Evolutionary conservation across 495 filamentous ascomycete species (phyloP), one percentile per base, ranked within the genome.

Genomic region (Aspergillus ostianus): DNA sequence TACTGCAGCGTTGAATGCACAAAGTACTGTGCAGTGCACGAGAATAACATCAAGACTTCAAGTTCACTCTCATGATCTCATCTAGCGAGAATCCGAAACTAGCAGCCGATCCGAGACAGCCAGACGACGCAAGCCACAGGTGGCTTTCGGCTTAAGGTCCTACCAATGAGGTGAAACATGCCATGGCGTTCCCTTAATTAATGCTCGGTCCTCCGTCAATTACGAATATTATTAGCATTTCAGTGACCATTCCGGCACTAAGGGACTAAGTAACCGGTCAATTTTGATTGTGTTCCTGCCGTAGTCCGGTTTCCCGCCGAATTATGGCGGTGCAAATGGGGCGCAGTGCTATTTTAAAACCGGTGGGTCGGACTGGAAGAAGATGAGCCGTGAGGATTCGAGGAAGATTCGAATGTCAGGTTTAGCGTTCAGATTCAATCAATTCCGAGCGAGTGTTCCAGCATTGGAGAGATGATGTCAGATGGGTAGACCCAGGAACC

Each of bases 251-350:
- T 19, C 2, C 4, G 23, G 23, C 23, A 26, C 23, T 26, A 26
- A 26, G 23, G 23, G 2, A 26, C 23, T 26, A 26, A 26, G 23
- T 54, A n/a, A 20, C 17, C 27, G 7, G 30, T 19, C 13, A 46
- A 47, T 45, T 23, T 26, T 30, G 32, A 17, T 46, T 46, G 20
- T 21, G 20, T 17, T 4, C n/a, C 29, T 23, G 20, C 18, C 30
- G 32, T 46, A 46, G 19, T 45, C 44, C 30, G 36, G 20, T 21
- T 55, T 55, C 53, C 30, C 36, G 19, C 41, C 46, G 19, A 23
- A 44, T 32, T 54, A 54, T 54, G 52, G 52, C 52, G 52, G 52
- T 54, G 52, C 52, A 54, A 15, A 44, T n/a, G 45, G 20, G 52
- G 52, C 32, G 52, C 13, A 45, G 32, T 18, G 30, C 52, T 54